Conservation (phyloP, 1,284 basidiomycete genomes). For the Papiliotrema terrestris region DNA sequence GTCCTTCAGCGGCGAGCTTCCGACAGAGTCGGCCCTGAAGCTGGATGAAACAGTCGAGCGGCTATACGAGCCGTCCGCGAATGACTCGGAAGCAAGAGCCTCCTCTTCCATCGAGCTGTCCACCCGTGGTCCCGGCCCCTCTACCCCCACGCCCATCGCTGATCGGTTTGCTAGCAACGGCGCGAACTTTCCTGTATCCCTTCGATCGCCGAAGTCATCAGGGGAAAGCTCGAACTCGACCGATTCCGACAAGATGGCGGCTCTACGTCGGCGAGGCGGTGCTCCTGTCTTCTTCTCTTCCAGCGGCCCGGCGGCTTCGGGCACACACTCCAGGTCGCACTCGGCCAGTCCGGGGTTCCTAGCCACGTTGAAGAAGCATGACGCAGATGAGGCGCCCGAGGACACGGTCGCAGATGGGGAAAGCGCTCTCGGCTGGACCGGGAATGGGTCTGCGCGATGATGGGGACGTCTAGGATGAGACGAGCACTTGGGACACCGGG, state of each 20-base stretch:
- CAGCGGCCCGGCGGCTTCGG: background rate
- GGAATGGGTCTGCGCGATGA: conserved; percentile 9
- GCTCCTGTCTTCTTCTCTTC: conserved; percentile 41
- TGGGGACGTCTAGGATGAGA: conserved; percentile 9
- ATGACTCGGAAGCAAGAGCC: background rate
- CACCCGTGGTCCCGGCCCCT: background rate
- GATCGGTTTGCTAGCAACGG: conserved; percentile 39
- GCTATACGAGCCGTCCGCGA: background rate
- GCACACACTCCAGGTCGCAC: conserved; percentile 10
- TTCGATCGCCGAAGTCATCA: conserved; percentile 19
- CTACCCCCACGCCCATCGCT: conserved; percentile 44
- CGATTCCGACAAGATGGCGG: conserved; percentile 21
- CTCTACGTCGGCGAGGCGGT: conserved; percentile 24
- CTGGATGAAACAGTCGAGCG: background rate
- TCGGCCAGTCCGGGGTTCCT: conserved; percentile 4
- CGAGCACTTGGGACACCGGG: too few relatives aligned
- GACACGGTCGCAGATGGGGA: conserved; percentile 11
- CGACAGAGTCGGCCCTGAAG: background rate
- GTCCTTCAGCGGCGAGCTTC: conserved; percentile 2
- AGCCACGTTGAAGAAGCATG: background rate
- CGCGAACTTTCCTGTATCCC: conserved; percentile 17
- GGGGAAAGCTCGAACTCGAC: background rate
- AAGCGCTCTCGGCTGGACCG: conserved; percentile 35
- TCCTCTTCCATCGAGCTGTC: background rate
- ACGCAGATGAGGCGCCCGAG: conserved; percentile 5